Evolutionary conservation across 129 eudicot species (phyloP).

Genomic region (Tanacetum coccineum): DNA sequence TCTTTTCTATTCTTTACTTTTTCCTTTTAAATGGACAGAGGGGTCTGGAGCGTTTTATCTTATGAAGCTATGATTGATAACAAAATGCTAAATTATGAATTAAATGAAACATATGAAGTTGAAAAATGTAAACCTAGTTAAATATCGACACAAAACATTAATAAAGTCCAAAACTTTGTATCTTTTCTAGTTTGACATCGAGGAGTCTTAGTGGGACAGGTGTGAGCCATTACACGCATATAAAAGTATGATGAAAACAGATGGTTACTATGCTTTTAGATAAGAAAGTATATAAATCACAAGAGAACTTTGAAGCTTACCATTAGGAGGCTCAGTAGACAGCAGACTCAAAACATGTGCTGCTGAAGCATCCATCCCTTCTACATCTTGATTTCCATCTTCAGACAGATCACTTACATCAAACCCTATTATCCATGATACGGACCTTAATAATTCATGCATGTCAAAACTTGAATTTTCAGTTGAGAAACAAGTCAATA

Average conservation of each 20-base stretch:
- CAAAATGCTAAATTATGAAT: not conserved
- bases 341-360: conserved; percentile 72
- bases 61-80: too few species aligned
- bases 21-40: too few species aligned
- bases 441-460: conserved; percentile 9
- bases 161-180: not conserved
- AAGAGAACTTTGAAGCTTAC: conserved; percentile 37
- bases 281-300: not conserved
- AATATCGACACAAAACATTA: conserved; percentile 4
- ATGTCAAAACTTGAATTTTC: conserved; percentile 6
- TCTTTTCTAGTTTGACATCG: conserved; percentile 3
- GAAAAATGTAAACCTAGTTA: not conserved
- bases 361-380: conserved; percentile 86
- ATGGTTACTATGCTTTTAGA: not conserved
- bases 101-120: not conserved
- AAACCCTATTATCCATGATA: conserved; percentile 56
- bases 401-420: conserved; percentile 76
- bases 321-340: conserved; percentile 64
- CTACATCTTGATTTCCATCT: conserved; percentile 66
- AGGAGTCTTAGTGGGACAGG: not conserved
- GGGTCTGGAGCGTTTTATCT: too few species aligned
- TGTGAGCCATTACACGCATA: not conserved
- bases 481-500: not conserved
- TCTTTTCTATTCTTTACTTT: too few species aligned
- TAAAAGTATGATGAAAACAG: not conserved